A percentile compares a stretch with the other conserved stretches of the same genome.
These are phyloP conservation scores for Albugo candida DNA, from an alignment of 352 stramenopile species.

Conservation along the genomic window DNA sequence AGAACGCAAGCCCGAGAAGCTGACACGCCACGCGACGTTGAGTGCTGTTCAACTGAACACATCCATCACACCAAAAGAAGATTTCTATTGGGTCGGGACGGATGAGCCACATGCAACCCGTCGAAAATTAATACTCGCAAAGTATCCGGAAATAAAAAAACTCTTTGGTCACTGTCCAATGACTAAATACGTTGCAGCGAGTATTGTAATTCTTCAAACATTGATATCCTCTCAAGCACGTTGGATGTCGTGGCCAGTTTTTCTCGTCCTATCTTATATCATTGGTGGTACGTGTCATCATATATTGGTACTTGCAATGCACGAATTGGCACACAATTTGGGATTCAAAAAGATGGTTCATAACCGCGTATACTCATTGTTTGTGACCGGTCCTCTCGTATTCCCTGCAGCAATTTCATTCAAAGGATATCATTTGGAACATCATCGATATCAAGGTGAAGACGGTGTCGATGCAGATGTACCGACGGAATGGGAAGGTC, in stretches of 20 bases:
- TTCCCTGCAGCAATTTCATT: slow-evolving; percentile 86
- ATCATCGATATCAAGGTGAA: slow-evolving; percentile 92
- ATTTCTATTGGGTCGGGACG: slow-evolving; percentile 70
- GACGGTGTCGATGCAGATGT: slow-evolving; percentile 90
- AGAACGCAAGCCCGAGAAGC: slow-evolving; percentile 11
- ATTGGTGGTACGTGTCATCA: slow-evolving; percentile 87
- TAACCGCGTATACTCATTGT: slow-evolving; percentile 84
- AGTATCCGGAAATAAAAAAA: slow-evolving; percentile 81
- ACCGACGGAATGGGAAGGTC: slow-evolving; percentile 77
- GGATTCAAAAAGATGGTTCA: slow-evolving; percentile 79
- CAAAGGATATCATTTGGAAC: slow-evolving; percentile 94
- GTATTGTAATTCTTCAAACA: slow-evolving; percentile 66
- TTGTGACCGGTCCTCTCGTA: slow-evolving; percentile 86
- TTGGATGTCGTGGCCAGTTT: slow-evolving; percentile 39
- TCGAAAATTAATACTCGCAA: slow-evolving; percentile 63
- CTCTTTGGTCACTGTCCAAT: slow-evolving; percentile 70
- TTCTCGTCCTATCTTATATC: slow-evolving; percentile 54
- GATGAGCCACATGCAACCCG: slow-evolving; percentile 79
- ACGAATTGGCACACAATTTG: slow-evolving; percentile 93
- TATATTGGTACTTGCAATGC: slow-evolving; percentile 88
- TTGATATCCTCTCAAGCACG: slow-evolving; percentile 47
- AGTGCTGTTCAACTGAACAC: slow-evolving; percentile 16
- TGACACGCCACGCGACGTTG: slow-evolving; percentile 18
- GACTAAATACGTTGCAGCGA: slow-evolving; percentile 74
- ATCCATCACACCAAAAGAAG: slow-evolving; percentile 18